Conservation (phyloP, 2,329 filamentous ascomycete genomes). For the Calonectria pseudoreteaudii region DNA sequence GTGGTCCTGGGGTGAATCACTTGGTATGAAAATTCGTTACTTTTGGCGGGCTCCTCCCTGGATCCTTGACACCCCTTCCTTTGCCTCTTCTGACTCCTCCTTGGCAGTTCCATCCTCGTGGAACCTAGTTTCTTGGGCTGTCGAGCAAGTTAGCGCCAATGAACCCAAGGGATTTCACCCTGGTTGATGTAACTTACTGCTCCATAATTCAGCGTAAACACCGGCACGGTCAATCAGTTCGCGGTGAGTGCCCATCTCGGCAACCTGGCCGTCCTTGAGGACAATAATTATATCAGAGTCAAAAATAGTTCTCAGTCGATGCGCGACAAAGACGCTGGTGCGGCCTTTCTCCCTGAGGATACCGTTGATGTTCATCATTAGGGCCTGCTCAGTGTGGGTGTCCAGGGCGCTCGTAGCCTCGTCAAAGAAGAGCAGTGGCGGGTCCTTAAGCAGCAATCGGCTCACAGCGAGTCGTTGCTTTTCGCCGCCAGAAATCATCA, state of each 20-base stretch:
- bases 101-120: constrained; percentile 58
- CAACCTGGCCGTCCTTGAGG: constrained; percentile 84
- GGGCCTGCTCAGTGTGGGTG: constrained; percentile 90
- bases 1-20: neutral
- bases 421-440: constrained; percentile 92
- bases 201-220: constrained; percentile 92
- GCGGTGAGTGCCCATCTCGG: constrained; percentile 88
- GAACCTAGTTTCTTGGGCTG: constrained; percentile 73
- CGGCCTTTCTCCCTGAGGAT: constrained; percentile 89
- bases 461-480: constrained; percentile 92
- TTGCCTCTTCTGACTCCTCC: constrained; percentile 46
- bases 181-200: constrained; percentile 67
- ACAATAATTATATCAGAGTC: constrained; percentile 96
- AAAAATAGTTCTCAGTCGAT: constrained; percentile 91
- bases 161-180: neutral
- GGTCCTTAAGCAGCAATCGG: constrained; percentile 87
- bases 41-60: neutral
- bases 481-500: constrained; percentile 97
- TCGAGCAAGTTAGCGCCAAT: constrained; percentile 25
- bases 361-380: constrained; percentile 92
- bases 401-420: constrained; percentile 94
- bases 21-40: neutral
- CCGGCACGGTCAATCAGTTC: constrained; percentile 83
- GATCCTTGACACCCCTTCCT: neutral
- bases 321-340: constrained; percentile 95